Base-by-base conservation (phyloP, 1,284 basidiomycete species). In the Mrakiaceae sp. region DNA sequence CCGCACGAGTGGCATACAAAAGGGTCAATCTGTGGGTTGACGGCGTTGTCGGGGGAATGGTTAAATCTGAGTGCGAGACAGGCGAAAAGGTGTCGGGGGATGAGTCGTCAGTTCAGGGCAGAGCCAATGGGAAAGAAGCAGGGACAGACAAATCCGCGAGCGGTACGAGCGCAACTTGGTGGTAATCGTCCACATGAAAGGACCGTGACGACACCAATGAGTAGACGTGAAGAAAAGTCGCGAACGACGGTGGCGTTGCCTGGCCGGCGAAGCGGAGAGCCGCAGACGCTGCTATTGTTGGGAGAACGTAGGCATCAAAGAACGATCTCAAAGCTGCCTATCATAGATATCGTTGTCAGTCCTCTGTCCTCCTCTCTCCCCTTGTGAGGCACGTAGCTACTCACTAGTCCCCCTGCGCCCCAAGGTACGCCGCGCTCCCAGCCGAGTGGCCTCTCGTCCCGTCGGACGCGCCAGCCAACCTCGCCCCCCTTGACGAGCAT, bases 121-220 rank as follows among this genome's bases (percentile, higher is more conserved):
- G 46, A 27, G 10, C 49, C 11, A 47, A 40, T 27, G 44, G 55
- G 42, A 8, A 52, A 47, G 3, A 3, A 10, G 6, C 55, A 51
- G 27, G 10, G 5, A 81, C 87, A 76, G 73, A 90, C 83, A 85
- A 81, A 75, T 95, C 92, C 43, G 91, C 90, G 67, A 94, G 82
- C 1, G 92, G 91, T 11, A 93, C 89, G 82, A 97, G 87, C 1
- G 87, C 83, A 27, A 93, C 79, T 1, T 85, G 84, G 74, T 94
- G 90, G 74, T 85, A 93, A 4, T 84, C 81, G 74, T 96, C 92
- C 62, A 94, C 84, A 62, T 89, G 77, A 76, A 97, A 97, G 0
- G 92, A 87, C 51, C 92, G 81, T 3, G 90, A 90, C 9, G 86
- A 87, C 52, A 94, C 88, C 43, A 95, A 81, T 3, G 85, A 82